phyloP scores from a whole-genome alignment of 306 rosid species.

The Acacia acuminata region DNA sequence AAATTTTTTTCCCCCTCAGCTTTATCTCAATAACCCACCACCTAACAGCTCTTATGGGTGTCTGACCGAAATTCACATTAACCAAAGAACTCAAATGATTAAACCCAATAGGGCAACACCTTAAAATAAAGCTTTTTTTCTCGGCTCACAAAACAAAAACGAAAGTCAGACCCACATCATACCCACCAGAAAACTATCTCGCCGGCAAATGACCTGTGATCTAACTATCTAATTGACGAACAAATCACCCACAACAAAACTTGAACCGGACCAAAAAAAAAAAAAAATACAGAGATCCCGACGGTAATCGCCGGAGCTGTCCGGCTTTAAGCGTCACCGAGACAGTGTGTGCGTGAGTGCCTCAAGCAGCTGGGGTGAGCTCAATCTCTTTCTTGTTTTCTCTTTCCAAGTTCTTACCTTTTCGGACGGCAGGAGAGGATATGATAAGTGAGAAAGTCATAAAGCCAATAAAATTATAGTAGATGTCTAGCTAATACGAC shows the following conservation, averaged over 20 bases:
- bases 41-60: conserved; percentile 61
- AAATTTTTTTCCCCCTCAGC: neutral
- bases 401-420: conserved; percentile 33
- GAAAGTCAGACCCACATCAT: neutral
- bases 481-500: neutral
- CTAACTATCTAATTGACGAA: conserved; percentile 29
- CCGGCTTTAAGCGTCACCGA: neutral
- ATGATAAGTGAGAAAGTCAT: conserved; percentile 37
- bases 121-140: conserved; percentile 28
- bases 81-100: conserved; percentile 55
- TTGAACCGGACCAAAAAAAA: conserved; percentile 3
- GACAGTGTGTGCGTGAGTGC: conserved; percentile 13
- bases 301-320: neutral
- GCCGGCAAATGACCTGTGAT: conserved; percentile 36
- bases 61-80: conserved; percentile 62
- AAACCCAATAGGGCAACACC: conserved; percentile 39
- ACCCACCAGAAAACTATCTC: conserved; percentile 5
- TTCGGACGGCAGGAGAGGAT: conserved; percentile 32
- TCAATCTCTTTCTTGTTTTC: conserved; percentile 22
- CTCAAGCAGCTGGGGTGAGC: neutral
- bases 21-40: conserved; percentile 49
- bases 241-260: neutral
- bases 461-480: conserved; percentile 23
- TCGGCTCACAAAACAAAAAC: conserved; percentile 27
- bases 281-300: conserved; percentile 15